Percentiles rank a stretch among this genome's conserved stretches.
Conservation (phyloP, 2,329 filamentous ascomycete genomes). For the Coniosporium tulheliwenetii region DNA sequence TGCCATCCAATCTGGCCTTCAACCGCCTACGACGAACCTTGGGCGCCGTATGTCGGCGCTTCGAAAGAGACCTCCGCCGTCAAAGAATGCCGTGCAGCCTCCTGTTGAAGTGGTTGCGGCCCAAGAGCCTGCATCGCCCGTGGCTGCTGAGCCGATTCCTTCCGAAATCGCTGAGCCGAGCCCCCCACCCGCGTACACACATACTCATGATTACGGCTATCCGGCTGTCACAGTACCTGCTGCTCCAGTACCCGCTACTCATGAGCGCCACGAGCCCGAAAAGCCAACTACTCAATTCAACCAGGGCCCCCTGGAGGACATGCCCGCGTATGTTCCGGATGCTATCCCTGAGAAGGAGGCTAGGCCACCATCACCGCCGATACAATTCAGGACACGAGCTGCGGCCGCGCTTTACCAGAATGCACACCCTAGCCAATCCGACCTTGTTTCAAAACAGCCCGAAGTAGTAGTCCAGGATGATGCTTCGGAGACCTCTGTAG, state of each 20-base stretch:
- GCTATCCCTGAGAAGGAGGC: constrained; percentile 10
- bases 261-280: constrained; percentile 42
- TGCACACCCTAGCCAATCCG: not conserved
- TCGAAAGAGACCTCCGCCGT: constrained; percentile 15
- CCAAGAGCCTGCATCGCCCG: too few species aligned
- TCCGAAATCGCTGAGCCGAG: not conserved
- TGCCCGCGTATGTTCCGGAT: constrained; percentile 64
- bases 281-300: constrained; percentile 58
- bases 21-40: constrained; percentile 6
- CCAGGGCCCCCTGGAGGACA: constrained; percentile 74
- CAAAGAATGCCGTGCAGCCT: too few species aligned
- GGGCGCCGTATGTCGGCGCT: constrained; percentile 25
- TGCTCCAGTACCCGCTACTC: constrained; percentile 2
- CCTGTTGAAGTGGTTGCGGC: too few species aligned
- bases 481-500: constrained; percentile 25
- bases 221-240: not conserved
- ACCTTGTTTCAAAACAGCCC: too few species aligned
- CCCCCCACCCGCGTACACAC: not conserved
- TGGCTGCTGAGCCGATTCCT: not conserved
- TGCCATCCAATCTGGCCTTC: constrained; percentile 9
- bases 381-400: constrained; percentile 7
- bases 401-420: constrained; percentile 3
- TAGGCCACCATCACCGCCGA: constrained; percentile 1
- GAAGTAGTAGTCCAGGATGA: constrained; percentile 10
- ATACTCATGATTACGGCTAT: not conserved